Evolutionary conservation across 345 rosid genomes (phyloP), one percentile per base, ranked within the genome.

Genomic region (Salix caprea): DNA sequence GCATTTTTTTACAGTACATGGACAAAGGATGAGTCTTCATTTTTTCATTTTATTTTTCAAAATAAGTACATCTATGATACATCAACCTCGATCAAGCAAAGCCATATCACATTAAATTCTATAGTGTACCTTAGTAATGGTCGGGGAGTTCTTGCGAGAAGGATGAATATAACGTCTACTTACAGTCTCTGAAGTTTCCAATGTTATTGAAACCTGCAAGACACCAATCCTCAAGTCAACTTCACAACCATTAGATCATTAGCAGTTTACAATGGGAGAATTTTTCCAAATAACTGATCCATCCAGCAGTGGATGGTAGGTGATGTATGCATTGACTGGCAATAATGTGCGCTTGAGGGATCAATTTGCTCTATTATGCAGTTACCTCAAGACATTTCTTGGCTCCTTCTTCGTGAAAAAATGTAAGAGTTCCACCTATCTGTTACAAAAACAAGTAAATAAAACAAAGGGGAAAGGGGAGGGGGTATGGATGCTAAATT

Each of bases 371-470:
- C 71, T 34, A 28, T 32, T 68, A 12, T 77, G 73, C 67, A 66
- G 74, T 82, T 84, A 96, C 99, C 96, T 96, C 98, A 44, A 96
- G 95, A 88, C 97, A 94, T 86, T 98, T 91, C 84, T 91, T 88
- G 30, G 91, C 83, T 77, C 96, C 90, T 81, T 86, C 96, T 86
- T 90, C 97, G 69, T 91, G 97, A 81, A 96, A 96, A 85, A 96
- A 92, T 2, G 94, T 96, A 65, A 96, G 91, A 82, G 99, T 96
- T 75, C 98, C 97, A 65, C 99, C 99, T 42, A 96, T 96, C 99
- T 96, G 89, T 66, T 76, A 82, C 15, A 48, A 21, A 70, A 71
- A 72, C 37, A 79, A 76, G 46, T 74, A 28, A 71, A 32, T 48
- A 66, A 81, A 81, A 78, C 67, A 19, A 67, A 69, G 42, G 76